phyloP scores from a whole-genome alignment of 768 basidiomycete genomes.

The Inosperma sp. region DNA sequence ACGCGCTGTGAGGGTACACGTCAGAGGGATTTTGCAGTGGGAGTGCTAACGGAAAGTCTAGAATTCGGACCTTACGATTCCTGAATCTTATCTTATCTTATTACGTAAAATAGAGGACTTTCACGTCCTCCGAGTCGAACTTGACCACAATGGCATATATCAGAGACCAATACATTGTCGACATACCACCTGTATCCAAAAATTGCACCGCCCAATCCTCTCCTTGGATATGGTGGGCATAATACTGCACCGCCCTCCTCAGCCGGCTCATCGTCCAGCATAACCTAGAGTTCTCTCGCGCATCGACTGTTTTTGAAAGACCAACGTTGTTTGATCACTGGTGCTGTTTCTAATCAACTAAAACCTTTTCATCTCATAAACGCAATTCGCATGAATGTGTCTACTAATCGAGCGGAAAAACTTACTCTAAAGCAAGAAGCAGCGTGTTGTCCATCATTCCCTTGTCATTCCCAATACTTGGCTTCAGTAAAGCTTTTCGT shows the following conservation, averaged over 20 bases:
- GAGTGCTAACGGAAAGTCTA: no score
- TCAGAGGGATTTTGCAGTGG: no score
- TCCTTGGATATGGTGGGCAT: not conserved
- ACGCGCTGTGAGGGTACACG: no score
- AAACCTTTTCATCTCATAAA: not conserved
- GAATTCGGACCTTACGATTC: no score
- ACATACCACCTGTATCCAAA: not conserved
- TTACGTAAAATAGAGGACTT: no score
- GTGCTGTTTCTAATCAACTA: conserved; percentile 1
- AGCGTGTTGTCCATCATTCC: not conserved
- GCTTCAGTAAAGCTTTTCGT: not conserved
- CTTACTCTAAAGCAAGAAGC: not conserved
- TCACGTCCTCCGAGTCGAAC: no score
- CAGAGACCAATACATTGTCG: not conserved
- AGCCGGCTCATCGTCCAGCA: not conserved
- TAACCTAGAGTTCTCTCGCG: not conserved
- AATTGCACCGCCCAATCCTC: conserved; percentile 1
- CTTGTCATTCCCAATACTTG: not conserved
- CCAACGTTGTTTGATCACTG: conserved; percentile 2
- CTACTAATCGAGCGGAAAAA: conserved; percentile 6
- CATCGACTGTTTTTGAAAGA: conserved; percentile 5
- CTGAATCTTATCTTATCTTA: no score
- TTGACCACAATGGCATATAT: not conserved
- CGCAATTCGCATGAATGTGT: not conserved
- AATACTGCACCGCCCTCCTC: not conserved